Conservation (phyloP, 306 rosid species). For the Citrullus mucosospermus region DNA sequence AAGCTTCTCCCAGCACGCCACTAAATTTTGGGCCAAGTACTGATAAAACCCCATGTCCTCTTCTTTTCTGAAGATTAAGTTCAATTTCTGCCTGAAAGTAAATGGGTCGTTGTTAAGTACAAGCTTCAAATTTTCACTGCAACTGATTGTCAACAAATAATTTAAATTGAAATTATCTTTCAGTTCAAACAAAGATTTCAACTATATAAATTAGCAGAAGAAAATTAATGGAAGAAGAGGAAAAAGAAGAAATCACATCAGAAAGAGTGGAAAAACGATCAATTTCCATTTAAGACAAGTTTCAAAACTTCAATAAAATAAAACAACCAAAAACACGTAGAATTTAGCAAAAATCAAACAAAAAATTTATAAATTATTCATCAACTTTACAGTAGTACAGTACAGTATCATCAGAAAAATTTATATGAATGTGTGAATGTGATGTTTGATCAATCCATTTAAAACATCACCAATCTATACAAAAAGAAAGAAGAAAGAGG, state of each 20-base stretch:
- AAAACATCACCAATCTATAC: not conserved
- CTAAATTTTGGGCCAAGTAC: constrained; percentile 77
- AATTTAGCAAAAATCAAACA: not conserved
- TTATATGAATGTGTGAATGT: not conserved
- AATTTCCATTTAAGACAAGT: not conserved
- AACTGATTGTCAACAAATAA: not conserved
- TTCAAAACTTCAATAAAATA: not conserved
- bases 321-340: not conserved
- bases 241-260: not conserved
- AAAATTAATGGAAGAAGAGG: not conserved
- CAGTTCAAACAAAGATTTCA: not conserved
- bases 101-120: not conserved
- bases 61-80: constrained; percentile 80
- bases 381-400: not conserved
- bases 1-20: constrained; percentile 87
- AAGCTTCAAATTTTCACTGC: not conserved
- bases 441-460: not conserved
- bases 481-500: not conserved
- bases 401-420: not conserved
- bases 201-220: not conserved
- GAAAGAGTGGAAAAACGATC: not conserved
- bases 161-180: not conserved
- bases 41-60: constrained; percentile 87
- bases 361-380: not conserved
- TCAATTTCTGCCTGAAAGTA: constrained; percentile 76